Base-by-base conservation (phyloP, 75 land plant genomes). In the Picea sitchensis region DNA sequence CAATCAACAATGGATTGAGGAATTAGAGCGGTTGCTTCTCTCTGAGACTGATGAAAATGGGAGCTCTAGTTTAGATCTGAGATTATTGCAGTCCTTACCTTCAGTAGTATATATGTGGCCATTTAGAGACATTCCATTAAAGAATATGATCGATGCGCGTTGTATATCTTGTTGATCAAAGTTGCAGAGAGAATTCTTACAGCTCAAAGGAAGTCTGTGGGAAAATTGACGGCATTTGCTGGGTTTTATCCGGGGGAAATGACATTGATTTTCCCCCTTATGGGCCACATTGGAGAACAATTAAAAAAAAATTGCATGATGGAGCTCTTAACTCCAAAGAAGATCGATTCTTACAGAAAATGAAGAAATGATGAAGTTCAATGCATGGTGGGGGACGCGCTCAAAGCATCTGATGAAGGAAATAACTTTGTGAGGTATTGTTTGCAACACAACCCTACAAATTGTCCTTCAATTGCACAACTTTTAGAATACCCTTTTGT, bases 81-180 rank as follows among this genome's bases (percentile, higher is more conserved):
- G 92, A 14, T 59, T 92, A 38, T 73, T 95, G 75, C 93, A 95
- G 76, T 91, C 98, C 57, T 86, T 97, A 11, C 99, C 99, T 20
- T 81, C 87, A 67, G 90, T 93, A 59, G 86, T 97, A 86, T 95
- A 75, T 89, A 97, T 81, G 95, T 94, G 56, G 95, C 99, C 77
- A 89, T 95, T 30, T 87, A 97, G 98, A 36, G 3, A 36, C 38
- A 36, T 36, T 36, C 38, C 38, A 36, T 36, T 36, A 3, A 36
- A 36, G 2, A 36, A 2, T 36, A 36, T 36, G 3, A 36, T 36
- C 38, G 3, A 36, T 36, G 38, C 3, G 38, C 0, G 38, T 36
- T 36, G 2, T 3, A 36, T 36, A 36, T 36, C 38, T 36, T 36
- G 38, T 36, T 36, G 3, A 36, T 36, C 38, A 36, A 36, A 1